Conservation (phyloP, 805 yeast genomes). For the Candida broadrunensis region DNA sequence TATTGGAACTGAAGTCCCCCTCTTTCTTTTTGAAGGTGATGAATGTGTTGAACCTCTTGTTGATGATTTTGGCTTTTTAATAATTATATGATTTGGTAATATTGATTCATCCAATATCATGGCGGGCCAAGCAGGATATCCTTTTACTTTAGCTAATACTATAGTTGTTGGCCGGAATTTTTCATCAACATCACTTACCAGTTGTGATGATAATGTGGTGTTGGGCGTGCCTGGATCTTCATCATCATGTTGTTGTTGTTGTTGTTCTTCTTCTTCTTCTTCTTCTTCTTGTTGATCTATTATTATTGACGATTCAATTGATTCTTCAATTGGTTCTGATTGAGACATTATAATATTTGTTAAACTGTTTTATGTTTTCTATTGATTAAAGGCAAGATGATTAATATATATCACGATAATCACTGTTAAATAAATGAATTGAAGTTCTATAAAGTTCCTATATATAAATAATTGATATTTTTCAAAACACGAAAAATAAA, state of each 20-base stretch:
- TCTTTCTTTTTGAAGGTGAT: constrained; percentile 10
- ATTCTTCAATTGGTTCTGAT: no score
- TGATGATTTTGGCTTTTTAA: constrained; percentile 47
- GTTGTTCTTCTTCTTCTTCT: constrained; percentile 1
- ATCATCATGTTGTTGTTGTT: constrained; percentile 1
- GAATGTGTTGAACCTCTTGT: constrained; percentile 12
- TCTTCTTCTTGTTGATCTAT: neutral
- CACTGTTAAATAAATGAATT: no score
- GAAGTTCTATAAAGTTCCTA: no score
- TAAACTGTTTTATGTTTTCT: no score
- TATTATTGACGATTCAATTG: neutral
- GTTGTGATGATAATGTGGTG: neutral
- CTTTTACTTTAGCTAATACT: constrained; percentile 76
- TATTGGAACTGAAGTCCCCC: constrained; percentile 5
- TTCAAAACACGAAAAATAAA: no score
- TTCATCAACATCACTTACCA: neutral
- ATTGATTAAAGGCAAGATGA: no score
- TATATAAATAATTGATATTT: no score
- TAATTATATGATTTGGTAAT: constrained; percentile 55
- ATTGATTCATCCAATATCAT: constrained; percentile 63
- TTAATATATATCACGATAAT: no score
- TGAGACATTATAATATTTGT: neutral
- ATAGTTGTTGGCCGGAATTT: constrained; percentile 13
- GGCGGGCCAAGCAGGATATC: constrained; percentile 91
- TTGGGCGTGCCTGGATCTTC: constrained; percentile 1